phyloP scores from a whole-genome alignment of 2,329 filamentous ascomycete species.

The Rosellinia necatrix region DNA sequence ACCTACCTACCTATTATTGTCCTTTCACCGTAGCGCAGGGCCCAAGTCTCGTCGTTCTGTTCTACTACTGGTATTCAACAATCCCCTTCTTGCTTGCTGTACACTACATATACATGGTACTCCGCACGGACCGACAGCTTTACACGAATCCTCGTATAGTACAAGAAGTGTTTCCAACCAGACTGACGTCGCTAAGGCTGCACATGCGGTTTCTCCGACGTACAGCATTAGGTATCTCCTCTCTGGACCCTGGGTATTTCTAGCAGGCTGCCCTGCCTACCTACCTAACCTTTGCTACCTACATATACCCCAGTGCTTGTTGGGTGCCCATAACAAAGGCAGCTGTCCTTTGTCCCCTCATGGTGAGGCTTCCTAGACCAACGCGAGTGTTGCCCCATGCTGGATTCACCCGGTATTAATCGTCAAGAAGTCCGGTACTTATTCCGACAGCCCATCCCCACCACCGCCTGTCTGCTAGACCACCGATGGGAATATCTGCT shows the following conservation, averaged over 20 bases:
- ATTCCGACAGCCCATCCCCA: conserved; percentile 34
- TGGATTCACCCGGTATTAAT: conserved; percentile 12
- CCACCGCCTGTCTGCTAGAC: conserved; percentile 35
- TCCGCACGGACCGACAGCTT: background rate
- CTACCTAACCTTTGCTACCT: too few species aligned
- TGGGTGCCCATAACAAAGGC: conserved; percentile 10
- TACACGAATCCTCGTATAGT: conserved; percentile 1
- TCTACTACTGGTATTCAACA: conserved; percentile 8
- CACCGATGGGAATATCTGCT: conserved; percentile 43
- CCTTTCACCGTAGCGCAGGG: conserved; percentile 1
- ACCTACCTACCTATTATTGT: background rate
- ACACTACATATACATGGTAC: background rate
- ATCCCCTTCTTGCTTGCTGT: background rate
- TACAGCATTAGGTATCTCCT: too few species aligned
- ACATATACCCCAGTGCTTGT: background rate
- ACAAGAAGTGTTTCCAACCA: conserved; percentile 2
- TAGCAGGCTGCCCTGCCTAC: background rate
- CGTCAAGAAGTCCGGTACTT: conserved; percentile 40
- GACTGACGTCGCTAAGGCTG: background rate
- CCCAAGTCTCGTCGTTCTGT: conserved; percentile 8
- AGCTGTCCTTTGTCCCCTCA: conserved; percentile 38
- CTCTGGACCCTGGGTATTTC: too few species aligned
- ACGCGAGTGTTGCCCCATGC: background rate
- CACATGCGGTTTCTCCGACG: background rate
- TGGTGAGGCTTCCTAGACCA: conserved; percentile 35